Percentiles rank a stretch among this genome's conserved stretches.
Evolutionary conservation across 2,329 filamentous ascomycete species (phyloP).

Genomic region (Fusarium newnesense): DNA sequence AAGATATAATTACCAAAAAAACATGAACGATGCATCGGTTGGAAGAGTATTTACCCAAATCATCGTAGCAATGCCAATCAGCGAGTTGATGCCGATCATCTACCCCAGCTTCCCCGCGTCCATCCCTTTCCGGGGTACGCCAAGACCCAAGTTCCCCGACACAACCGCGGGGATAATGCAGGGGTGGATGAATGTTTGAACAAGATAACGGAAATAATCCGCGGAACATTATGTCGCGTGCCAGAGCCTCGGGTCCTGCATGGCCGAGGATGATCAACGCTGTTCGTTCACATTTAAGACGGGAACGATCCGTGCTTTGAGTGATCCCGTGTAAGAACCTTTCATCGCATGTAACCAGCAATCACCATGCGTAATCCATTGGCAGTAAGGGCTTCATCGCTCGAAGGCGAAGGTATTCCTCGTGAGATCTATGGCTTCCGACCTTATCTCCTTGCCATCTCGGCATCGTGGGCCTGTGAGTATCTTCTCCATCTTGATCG

Average conservation of each 20-base stretch:
- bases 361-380: neutral
- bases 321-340: accelerated
- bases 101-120: neutral
- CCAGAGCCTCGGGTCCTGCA: neutral
- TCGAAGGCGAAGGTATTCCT: neutral
- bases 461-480: neutral
- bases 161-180: neutral
- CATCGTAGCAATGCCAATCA: neutral
- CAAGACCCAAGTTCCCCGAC: neutral
- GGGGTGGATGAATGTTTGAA: neutral
- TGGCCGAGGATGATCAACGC: neutral
- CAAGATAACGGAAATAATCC: neutral
- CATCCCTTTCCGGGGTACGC: neutral
- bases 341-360: accelerated
- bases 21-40: neutral
- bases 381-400: neutral
- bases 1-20: neutral
- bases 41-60: neutral
- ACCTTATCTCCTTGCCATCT: neutral
- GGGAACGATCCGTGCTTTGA: neutral
- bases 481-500: accelerated
- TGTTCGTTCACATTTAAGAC: neutral
- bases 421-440: neutral
- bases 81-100: neutral
- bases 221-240: neutral